A percentile compares a stretch with the other conserved stretches of the same genome.
Conservation (phyloP, 1,284 basidiomycete genomes). For the Somion occarium region DNA sequence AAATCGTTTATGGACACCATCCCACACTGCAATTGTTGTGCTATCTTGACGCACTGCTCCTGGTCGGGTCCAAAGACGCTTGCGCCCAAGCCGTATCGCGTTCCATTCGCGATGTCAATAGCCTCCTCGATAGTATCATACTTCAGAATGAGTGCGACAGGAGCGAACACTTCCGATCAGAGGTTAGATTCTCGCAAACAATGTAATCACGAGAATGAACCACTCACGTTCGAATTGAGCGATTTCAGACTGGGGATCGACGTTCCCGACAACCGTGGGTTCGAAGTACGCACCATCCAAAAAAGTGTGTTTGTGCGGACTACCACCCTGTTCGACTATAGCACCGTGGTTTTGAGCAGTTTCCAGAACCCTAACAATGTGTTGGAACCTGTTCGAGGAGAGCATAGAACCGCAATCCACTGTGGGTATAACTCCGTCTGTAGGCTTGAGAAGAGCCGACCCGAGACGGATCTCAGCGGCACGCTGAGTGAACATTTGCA, state of each 20-base stretch:
- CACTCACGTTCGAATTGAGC: conserved; percentile 75
- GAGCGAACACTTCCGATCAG: conserved; percentile 73
- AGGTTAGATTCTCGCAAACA: not conserved
- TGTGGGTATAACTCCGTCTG: conserved; percentile 62
- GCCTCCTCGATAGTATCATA: conserved; percentile 82
- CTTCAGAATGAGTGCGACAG: conserved; percentile 79
- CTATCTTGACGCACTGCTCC: conserved; percentile 72
- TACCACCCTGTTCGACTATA: conserved; percentile 63
- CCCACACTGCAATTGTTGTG: conserved; percentile 79
- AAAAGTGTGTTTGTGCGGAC: conserved; percentile 56
- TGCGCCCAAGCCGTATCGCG: conserved; percentile 89
- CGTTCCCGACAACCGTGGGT: conserved; percentile 85
- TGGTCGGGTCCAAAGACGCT: conserved; percentile 90
- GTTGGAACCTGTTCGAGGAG: conserved; percentile 56
- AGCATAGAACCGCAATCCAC: conserved; percentile 87
- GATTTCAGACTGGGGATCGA: conserved; percentile 70
- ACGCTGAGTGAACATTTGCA: conserved; percentile 58
- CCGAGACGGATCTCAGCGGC: conserved; percentile 67
- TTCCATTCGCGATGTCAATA: conserved; percentile 81
- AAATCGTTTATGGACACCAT: conserved; percentile 98
- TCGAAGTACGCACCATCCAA: conserved; percentile 77
- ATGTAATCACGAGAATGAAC: not conserved
- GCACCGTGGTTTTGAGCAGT: conserved; percentile 76
- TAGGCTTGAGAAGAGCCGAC: conserved; percentile 56
- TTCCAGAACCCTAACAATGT: conserved; percentile 68